Conservation (phyloP, 129 eudicot species). For the Tagetes erecta region DNA sequence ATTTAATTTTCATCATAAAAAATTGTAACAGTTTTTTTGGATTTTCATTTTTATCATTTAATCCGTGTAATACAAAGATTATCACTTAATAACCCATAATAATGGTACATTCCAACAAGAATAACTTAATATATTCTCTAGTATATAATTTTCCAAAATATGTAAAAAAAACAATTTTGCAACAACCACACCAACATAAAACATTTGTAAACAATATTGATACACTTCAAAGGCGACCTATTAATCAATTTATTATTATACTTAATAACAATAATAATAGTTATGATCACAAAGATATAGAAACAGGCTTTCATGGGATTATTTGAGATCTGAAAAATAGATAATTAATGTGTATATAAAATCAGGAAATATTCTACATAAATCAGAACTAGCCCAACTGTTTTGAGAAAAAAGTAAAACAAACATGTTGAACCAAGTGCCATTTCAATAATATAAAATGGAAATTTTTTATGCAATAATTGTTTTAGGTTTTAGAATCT, state of each 20-base stretch:
- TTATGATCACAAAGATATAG: not conserved
- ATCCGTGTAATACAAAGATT: too few species aligned
- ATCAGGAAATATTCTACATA: not conserved
- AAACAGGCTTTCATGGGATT: not conserved
- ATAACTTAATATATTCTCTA: not conserved
- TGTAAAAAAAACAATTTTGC: not conserved
- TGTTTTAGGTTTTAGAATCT: conserved; percentile 23
- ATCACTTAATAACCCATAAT: too few species aligned
- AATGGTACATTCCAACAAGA: not conserved
- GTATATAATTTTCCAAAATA: not conserved
- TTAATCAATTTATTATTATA: not conserved
- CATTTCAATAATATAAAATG: conserved; percentile 18
- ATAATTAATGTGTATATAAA: not conserved
- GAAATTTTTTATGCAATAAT: not conserved
- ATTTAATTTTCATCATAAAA: too few species aligned
- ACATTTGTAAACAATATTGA: not conserved
- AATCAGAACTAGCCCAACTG: not conserved
- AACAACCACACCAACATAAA: conserved; percentile 1
- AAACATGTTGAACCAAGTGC: conserved; percentile 30
- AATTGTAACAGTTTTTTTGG: too few species aligned
- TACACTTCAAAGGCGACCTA: not conserved
- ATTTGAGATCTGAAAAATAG: conserved; percentile 1
- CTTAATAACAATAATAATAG: not conserved
- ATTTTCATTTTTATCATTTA: too few species aligned
- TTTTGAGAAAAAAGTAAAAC: not conserved